phyloP scores from a whole-genome alignment of 805 yeast genomes.

The Lipomyces yamanashiensis region DNA sequence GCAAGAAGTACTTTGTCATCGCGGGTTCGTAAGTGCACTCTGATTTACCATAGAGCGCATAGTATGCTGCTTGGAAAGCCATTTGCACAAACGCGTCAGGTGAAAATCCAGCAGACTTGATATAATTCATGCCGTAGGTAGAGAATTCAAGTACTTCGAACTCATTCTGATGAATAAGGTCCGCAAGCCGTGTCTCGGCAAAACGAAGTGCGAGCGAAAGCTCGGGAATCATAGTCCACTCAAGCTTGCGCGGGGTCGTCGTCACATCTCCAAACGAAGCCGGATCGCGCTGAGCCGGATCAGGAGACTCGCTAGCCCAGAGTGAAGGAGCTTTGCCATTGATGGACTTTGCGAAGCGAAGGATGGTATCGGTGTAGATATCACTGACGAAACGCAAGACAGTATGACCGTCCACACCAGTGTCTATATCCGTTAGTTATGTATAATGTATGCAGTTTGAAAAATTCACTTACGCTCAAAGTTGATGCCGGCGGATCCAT shows the following conservation, averaged over 20 bases:
- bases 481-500: slow-evolving; percentile 91
- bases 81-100: slow-evolving; percentile 95
- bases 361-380: slow-evolving; percentile 86
- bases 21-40: slow-evolving; percentile 97
- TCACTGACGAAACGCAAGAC: slow-evolving; percentile 86
- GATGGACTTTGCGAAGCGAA: slow-evolving; percentile 82
- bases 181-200: slow-evolving; percentile 88
- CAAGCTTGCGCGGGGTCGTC: slow-evolving; percentile 82
- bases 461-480: slow-evolving; percentile 59
- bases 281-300: slow-evolving; percentile 51
- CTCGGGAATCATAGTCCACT: slow-evolving; percentile 83
- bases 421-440: slow-evolving; percentile 42
- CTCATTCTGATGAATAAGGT: slow-evolving; percentile 86
- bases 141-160: slow-evolving; percentile 78
- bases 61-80: slow-evolving; percentile 91
- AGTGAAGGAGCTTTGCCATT: slow-evolving; percentile 75
- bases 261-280: slow-evolving; percentile 50
- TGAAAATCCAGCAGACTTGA: slow-evolving; percentile 82
- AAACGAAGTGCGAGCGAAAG: slow-evolving; percentile 78
- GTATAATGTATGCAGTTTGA: slow-evolving; percentile 40
- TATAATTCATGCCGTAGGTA: slow-evolving; percentile 66
- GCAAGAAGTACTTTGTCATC: slow-evolving; percentile 85
- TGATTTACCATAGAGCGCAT: slow-evolving; percentile 87
- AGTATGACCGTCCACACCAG: slow-evolving; percentile 96
- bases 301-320: slow-evolving; percentile 63